These are phyloP conservation scores for Trichoderma guizhouense DNA, from an alignment of 2,329 filamentous ascomycete genomes.

Conservation along the genomic window DNA sequence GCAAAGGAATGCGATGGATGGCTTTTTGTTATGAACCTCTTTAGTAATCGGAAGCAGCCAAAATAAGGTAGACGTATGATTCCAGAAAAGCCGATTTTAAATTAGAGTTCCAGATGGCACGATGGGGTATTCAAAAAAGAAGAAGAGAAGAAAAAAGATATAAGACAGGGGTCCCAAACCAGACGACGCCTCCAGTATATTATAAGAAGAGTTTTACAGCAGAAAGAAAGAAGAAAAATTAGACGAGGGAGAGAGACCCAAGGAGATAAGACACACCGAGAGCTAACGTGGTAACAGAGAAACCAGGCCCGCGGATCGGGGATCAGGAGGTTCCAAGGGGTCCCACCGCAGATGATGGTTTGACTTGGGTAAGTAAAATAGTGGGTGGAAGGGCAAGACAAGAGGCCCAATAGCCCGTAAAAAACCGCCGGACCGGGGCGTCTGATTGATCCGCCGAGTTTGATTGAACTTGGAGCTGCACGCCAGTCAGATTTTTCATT, in stretches of 20 bases:
- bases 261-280: background rate
- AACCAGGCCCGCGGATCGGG: conserved; percentile 11
- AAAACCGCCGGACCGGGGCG: background rate
- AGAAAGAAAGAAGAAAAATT: background rate
- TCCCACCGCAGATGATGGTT: background rate
- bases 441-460: background rate
- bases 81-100: background rate
- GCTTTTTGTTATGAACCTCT: background rate
- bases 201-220: background rate
- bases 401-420: background rate
- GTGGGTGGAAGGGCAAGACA: background rate
- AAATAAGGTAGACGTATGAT: background rate
- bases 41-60: background rate
- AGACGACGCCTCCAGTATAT: background rate
- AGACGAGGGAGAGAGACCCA: background rate
- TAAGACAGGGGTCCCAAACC: background rate
- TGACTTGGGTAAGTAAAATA: no score
- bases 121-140: background rate
- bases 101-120: background rate
- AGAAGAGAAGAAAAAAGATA: background rate
- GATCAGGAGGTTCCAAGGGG: conserved; percentile 3
- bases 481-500: background rate
- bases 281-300: background rate
- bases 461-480: background rate
- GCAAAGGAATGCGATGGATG: background rate